These are phyloP conservation scores for Rhizomucor pusillus DNA, from an alignment of 371 early-diverging fungal genomes.

Conservation along the genomic window DNA sequence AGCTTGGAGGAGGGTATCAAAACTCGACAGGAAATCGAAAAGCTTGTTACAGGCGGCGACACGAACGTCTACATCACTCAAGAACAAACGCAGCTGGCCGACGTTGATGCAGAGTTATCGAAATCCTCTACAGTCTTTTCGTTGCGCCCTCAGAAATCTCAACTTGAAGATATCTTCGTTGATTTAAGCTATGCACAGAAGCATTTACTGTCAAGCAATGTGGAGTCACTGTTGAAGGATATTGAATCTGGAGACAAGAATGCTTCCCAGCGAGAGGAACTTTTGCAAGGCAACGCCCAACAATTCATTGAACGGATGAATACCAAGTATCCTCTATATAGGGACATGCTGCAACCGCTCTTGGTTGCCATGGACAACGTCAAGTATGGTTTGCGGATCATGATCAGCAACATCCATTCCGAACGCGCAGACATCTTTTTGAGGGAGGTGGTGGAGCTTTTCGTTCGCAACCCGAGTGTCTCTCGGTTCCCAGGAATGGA, in stretches of 20 bases:
- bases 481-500: slow-evolving; percentile 33
- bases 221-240: slow-evolving; percentile 42
- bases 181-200: slow-evolving; percentile 70
- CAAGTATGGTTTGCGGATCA: slow-evolving; percentile 73
- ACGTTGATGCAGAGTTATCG: slow-evolving; percentile 30
- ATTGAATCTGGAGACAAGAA: slow-evolving; percentile 25
- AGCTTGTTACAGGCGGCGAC: slow-evolving; percentile 54
- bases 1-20: slow-evolving; percentile 45
- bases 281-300: slow-evolving; percentile 71
- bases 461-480: slow-evolving; percentile 44
- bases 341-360: slow-evolving; percentile 79
- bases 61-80: slow-evolving; percentile 46
- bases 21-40: slow-evolving; percentile 58
- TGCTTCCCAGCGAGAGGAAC: slow-evolving; percentile 52
- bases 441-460: slow-evolving; percentile 42
- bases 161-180: slow-evolving; percentile 71
- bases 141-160: slow-evolving; percentile 69
- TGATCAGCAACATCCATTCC: slow-evolving; percentile 33
- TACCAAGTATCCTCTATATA: slow-evolving; percentile 59
- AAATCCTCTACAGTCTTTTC: slow-evolving; percentile 50
- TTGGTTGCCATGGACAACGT: slow-evolving; percentile 69
- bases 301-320: slow-evolving; percentile 69
- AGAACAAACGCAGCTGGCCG: slow-evolving; percentile 15
- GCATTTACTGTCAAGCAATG: slow-evolving; percentile 58
- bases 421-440: slow-evolving; percentile 29